These are phyloP conservation scores for Pelargonium nanum DNA, from an alignment of 345 rosid genomes.

Conservation along the genomic window DNA sequence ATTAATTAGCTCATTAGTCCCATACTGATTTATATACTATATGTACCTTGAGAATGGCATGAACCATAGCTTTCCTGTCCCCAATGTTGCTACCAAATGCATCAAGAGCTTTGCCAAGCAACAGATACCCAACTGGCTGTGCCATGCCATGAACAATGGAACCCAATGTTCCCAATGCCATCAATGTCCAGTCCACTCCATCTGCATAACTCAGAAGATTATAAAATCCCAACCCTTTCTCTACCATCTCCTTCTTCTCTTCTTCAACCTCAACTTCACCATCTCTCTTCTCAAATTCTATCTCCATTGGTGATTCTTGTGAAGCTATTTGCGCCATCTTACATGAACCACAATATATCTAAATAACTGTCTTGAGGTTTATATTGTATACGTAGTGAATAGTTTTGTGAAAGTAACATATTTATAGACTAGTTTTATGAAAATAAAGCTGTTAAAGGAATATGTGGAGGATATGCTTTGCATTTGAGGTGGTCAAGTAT, in stretches of 20 bases:
- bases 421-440: slow-evolving; percentile 6
- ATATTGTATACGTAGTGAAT: too few relatives aligned
- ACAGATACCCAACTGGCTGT: slow-evolving; percentile 43
- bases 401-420: not conserved
- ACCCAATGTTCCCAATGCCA: slow-evolving; percentile 47
- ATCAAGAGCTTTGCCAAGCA: slow-evolving; percentile 50
- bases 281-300: too few relatives aligned
- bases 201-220: slow-evolving; percentile 50
- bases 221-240: slow-evolving; percentile 21
- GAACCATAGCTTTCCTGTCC: slow-evolving; percentile 22
- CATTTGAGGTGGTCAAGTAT: not conserved
- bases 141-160: slow-evolving; percentile 54
- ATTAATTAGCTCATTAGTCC: not conserved
- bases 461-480: slow-evolving; percentile 21
- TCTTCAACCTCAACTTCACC: slow-evolving; percentile 4
- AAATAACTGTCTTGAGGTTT: not conserved
- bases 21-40: not conserved
- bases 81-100: slow-evolving; percentile 35
- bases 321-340: not conserved
- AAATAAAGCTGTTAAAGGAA: slow-evolving; percentile 6
- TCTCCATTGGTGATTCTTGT: not conserved
- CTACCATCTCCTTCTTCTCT: not conserved
- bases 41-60: slow-evolving; percentile 31
- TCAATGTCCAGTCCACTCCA: slow-evolving; percentile 37
- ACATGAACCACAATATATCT: not conserved